Conservation (phyloP, 2,329 filamentous ascomycete genomes). For the Claviceps sp. region DNA sequence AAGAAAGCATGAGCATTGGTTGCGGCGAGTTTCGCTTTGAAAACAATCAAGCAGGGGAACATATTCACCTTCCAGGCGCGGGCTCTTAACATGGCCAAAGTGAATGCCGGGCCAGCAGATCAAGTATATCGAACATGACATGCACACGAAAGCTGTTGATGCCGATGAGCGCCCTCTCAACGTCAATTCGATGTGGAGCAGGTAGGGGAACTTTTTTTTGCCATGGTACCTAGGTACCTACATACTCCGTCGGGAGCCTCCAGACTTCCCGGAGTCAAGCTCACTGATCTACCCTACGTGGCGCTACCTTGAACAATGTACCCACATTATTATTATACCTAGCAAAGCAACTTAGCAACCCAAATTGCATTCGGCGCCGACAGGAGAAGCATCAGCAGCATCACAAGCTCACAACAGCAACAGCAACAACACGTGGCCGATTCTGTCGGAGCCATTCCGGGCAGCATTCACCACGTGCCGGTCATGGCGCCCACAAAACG, state of each 20-base stretch:
- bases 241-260: too few relatives aligned
- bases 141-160: not conserved
- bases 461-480: not conserved
- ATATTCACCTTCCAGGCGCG: conserved; percentile 24
- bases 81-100: conserved; percentile 29
- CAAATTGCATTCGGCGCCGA: too few relatives aligned
- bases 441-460: not conserved
- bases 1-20: conserved; percentile 1
- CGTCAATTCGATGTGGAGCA: not conserved
- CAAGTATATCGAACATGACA: not conserved
- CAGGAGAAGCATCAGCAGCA: too few relatives aligned
- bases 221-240: too few relatives aligned
- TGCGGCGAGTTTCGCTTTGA: not conserved
- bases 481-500: conserved; percentile 22
- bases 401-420: not conserved
- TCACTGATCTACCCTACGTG: too few relatives aligned
- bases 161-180: not conserved
- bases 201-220: not conserved
- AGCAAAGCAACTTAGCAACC: too few relatives aligned
- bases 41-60: not conserved
- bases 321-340: too few relatives aligned
- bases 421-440: not conserved
- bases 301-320: too few relatives aligned
- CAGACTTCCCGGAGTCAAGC: too few relatives aligned
- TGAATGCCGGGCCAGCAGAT: conserved; percentile 2